Evolutionary conservation across 768 basidiomycete species (phyloP).

Genomic region (Gelatoporia subvermispora): DNA sequence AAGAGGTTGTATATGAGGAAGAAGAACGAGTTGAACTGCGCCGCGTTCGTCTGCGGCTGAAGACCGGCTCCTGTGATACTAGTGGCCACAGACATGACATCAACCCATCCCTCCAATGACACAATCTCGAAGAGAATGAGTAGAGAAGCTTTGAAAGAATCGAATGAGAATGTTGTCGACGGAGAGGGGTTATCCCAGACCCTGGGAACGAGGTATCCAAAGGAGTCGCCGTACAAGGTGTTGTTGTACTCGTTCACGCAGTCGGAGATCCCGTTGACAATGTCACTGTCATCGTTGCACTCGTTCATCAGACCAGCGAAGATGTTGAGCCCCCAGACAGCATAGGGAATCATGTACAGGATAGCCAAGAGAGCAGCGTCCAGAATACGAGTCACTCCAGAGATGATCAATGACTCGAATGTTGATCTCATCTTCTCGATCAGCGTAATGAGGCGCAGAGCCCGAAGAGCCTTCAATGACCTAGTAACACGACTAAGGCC

Average conservation of each 20-base stretch:
- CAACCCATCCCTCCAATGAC: conserved; percentile 95
- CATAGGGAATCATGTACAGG: conserved; percentile 88
- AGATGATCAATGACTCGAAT: conserved; percentile 82
- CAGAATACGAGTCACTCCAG: conserved; percentile 77
- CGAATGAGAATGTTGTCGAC: conserved; percentile 84
- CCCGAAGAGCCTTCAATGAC: conserved; percentile 82
- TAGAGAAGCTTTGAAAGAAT: conserved; percentile 75
- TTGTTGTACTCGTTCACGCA: conserved; percentile 76
- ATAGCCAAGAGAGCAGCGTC: conserved; percentile 88
- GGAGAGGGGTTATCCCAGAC: conserved; percentile 87
- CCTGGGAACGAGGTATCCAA: conserved; percentile 72
- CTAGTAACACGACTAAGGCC: conserved; percentile 80
- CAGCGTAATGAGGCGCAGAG: conserved; percentile 85
- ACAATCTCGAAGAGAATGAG: conserved; percentile 96
- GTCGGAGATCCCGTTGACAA: conserved; percentile 46
- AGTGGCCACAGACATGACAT: conserved; percentile 80
- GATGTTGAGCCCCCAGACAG: conserved; percentile 92
- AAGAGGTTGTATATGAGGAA: conserved; percentile 89
- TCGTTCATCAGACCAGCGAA: conserved; percentile 79
- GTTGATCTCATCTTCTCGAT: conserved; percentile 83
- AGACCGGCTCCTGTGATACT: conserved; percentile 63
- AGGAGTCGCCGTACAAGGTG: conserved; percentile 54
- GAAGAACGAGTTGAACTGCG: conserved; percentile 84
- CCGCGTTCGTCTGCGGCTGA: conserved; percentile 69
- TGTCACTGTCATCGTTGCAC: conserved; percentile 66